These are phyloP conservation scores for Ophiostoma himal-ulmi DNA, from an alignment of 2,329 filamentous ascomycete genomes.

Conservation along the genomic window DNA sequence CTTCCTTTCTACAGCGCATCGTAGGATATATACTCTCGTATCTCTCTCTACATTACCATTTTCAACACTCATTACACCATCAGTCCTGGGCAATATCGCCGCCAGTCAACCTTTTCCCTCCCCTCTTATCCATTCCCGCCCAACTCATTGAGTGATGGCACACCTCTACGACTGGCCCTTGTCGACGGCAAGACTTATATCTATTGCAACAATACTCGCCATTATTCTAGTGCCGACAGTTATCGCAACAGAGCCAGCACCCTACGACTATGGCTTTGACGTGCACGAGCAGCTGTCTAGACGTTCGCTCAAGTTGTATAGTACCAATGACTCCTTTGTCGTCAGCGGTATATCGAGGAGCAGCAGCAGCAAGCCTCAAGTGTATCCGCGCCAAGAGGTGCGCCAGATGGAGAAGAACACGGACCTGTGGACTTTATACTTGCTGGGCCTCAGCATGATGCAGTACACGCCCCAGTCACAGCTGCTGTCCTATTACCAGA, in stretches of 20 bases:
- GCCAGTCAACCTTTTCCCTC: background rate
- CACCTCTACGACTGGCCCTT: background rate
- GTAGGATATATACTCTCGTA: background rate
- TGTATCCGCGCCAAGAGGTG: conserved; percentile 57
- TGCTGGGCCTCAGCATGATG: conserved; percentile 68
- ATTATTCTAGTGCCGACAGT: background rate
- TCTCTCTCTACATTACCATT: background rate
- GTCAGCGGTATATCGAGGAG: conserved; percentile 33
- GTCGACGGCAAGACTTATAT: background rate
- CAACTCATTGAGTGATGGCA: background rate
- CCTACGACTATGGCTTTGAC: conserved; percentile 50
- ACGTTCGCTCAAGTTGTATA: conserved; percentile 33
- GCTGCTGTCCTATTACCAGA: conserved; percentile 68
- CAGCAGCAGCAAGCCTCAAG: background rate
- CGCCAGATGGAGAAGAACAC: conserved; percentile 57
- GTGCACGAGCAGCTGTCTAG: conserved; percentile 35
- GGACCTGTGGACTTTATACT: conserved; percentile 69
- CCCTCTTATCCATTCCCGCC: background rate
- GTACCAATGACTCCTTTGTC: conserved; percentile 34
- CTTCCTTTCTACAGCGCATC: background rate
- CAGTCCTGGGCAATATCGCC: background rate
- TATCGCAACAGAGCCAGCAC: conserved; percentile 24
- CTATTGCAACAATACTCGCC: background rate
- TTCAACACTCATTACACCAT: background rate
- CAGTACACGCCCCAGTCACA: conserved; percentile 58